These are phyloP conservation scores for Podospora conica DNA, from an alignment of 495 filamentous ascomycete species.

Conservation along the genomic window DNA sequence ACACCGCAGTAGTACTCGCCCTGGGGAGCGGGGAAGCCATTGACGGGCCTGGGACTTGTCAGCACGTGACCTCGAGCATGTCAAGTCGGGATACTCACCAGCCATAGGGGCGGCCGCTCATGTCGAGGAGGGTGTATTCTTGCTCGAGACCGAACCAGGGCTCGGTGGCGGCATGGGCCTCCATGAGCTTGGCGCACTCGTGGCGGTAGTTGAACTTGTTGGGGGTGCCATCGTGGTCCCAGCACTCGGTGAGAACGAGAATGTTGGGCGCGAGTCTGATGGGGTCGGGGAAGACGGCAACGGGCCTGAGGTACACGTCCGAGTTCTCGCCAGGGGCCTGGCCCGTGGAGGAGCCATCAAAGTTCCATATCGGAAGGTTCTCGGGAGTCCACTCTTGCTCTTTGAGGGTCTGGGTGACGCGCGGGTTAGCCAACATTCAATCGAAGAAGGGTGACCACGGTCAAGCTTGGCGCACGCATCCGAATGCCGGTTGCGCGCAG, in stretches of 20 bases:
- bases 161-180: slow-evolving; percentile 70
- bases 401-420: slow-evolving; percentile 62
- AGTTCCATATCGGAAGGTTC: slow-evolving; percentile 98
- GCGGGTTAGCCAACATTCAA: slow-evolving; percentile 10
- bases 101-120: slow-evolving; percentile 81
- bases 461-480: slow-evolving; percentile 3
- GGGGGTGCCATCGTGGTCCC: slow-evolving; percentile 91
- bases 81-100: slow-evolving; percentile 56
- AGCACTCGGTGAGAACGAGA: slow-evolving; percentile 95
- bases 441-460: neutral
- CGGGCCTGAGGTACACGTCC: slow-evolving; percentile 87
- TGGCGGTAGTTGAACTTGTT: slow-evolving; percentile 98
- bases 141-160: slow-evolving; percentile 99
- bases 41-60: slow-evolving; percentile 34
- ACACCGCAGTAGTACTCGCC: slow-evolving; percentile 99
- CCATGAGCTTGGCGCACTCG: slow-evolving; percentile 64
- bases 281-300: slow-evolving; percentile 86
- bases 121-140: slow-evolving; percentile 67
- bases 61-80: neutral
- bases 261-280: slow-evolving; percentile 82
- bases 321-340: slow-evolving; percentile 96
- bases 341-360: slow-evolving; percentile 91
- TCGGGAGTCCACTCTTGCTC: slow-evolving; percentile 55
- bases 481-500: slow-evolving; percentile 19
- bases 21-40: slow-evolving; percentile 89